phyloP scores from a whole-genome alignment of 495 filamentous ascomycete genomes.

The Wilcoxina mikolae region DNA sequence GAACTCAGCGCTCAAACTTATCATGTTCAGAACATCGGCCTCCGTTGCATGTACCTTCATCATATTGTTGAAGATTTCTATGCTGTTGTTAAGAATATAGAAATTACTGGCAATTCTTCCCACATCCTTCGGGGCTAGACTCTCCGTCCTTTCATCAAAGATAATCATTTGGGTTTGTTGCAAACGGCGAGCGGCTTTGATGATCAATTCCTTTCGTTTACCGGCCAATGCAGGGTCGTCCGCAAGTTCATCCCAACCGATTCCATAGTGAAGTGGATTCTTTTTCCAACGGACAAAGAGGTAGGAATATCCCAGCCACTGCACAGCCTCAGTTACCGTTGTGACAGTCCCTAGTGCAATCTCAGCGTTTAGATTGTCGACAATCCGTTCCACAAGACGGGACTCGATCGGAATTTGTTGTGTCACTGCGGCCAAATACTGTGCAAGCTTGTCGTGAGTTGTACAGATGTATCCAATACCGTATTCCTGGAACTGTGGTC shows the following conservation, averaged over 20 bases:
- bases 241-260: conserved; percentile 77
- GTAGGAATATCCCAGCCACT: conserved; percentile 97
- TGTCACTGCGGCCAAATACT: conserved; percentile 86
- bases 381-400: conserved; percentile 70
- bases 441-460: conserved; percentile 76
- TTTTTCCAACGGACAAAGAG: conserved; percentile 90
- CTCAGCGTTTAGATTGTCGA: conserved; percentile 95
- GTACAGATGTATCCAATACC: conserved; percentile 97
- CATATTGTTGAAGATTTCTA: conserved; percentile 86
- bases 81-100: conserved; percentile 82
- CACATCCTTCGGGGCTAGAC: conserved; percentile 80
- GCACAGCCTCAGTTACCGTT: conserved; percentile 80
- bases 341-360: conserved; percentile 89
- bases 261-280: conserved; percentile 86
- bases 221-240: conserved; percentile 77
- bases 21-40: conserved; percentile 83
- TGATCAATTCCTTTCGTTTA: conserved; percentile 64
- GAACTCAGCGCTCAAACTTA: conserved; percentile 91
- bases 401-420: conserved; percentile 95
- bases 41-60: conserved; percentile 73
- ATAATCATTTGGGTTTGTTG: conserved; percentile 97
- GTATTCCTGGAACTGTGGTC: conserved; percentile 89
- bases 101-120: conserved; percentile 94
- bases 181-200: conserved; percentile 69
- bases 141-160: conserved; percentile 84